Base-by-base conservation (phyloP, 2,329 filamentous ascomycete species). In the Monilinia fructicola region DNA sequence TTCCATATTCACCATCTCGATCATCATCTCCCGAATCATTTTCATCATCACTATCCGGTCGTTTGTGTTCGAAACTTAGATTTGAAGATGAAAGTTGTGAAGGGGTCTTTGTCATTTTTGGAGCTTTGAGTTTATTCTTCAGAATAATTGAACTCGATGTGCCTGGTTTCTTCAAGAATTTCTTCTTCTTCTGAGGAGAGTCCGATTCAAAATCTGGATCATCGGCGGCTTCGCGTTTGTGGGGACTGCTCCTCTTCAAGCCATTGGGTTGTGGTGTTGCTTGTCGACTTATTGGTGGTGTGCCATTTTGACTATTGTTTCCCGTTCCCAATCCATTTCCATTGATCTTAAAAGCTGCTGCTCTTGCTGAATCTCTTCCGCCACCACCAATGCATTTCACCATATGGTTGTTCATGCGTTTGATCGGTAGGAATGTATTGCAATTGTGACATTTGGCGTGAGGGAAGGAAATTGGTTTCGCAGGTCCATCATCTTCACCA, bases 401-500 rank as follows among this genome's bases (percentile, higher is more conserved):
- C 86, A 89, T 88, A 77, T 89, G 87, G 69, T 88, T 88, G 76
- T 88, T 88, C 69, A 89, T 78, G 52, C 86, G 82, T 65, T 86
- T 87, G 62, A 89, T 86, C 66, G 87, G 81, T 63, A 89, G 86
- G 75, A 86, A 88, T 35, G 85, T 82, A 74, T 87, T 87, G 80
- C 87, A 89, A 73, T 88, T 87, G 79, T 84, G 87, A 76, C 87
- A 89, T 31, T 86, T 89, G 54, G 85, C 85, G 28, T 86, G 87
- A 23, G 87, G 86, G 71, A 87, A 88, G 1, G 85, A 85, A 42
- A 88, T 81, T 63, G 87, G 85, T 72, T 88, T 87, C 11, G 83
- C 81, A 14, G 85, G 85, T 26, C 84, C 73, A 26, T 73, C 70
- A 55, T 76, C 71, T 38, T 81, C 78, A 23, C 80, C 81, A 68